Conservation (phyloP, 371 early-diverging fungal genomes). For the Rhizopus microsporus region DNA sequence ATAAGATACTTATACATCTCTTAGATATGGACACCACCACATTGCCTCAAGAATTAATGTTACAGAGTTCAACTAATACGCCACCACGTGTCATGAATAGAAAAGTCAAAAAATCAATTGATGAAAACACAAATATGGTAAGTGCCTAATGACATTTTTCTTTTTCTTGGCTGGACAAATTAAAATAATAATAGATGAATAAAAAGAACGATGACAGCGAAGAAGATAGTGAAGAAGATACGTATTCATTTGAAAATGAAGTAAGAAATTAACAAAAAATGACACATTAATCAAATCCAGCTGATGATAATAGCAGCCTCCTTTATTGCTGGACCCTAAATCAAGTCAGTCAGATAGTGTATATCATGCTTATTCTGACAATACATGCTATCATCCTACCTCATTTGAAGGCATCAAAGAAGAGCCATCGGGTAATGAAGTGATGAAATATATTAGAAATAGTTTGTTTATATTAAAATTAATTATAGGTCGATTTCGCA, state of each 20-base stretch:
- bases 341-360: not conserved
- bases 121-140: slow-evolving; percentile 7
- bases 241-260: not conserved
- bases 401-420: not conserved
- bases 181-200: no score
- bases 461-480: no score
- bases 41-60: not conserved
- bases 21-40: not conserved
- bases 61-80: not conserved
- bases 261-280: not conserved
- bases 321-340: not conserved
- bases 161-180: not conserved
- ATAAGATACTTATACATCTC: no score
- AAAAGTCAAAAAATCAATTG: slow-evolving; percentile 4
- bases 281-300: not conserved
- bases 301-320: not conserved
- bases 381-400: not conserved
- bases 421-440: not conserved
- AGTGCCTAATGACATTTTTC: not conserved
- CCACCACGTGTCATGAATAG: slow-evolving; percentile 6
- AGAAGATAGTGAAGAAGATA: not conserved
- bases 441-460: no score
- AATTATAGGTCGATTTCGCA: not conserved
- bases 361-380: slow-evolving; percentile 1
- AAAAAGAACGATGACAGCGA: not conserved